These are phyloP conservation scores for Cordyceps farinosa DNA, from an alignment of 2,329 filamentous ascomycete species.

Conservation along the genomic window DNA sequence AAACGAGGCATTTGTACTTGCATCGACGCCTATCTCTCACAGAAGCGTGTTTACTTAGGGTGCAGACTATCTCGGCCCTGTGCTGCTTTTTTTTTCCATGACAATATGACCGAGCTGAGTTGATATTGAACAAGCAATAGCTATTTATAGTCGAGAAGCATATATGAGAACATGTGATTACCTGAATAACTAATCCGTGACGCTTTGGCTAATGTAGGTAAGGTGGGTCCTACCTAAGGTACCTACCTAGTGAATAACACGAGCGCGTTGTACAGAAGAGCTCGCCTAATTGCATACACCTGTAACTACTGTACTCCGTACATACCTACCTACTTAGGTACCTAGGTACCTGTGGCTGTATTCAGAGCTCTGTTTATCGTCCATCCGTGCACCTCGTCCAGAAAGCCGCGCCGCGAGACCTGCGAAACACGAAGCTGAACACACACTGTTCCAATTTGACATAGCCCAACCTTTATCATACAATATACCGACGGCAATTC, in stretches of 20 bases:
- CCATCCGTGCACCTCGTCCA: not conserved
- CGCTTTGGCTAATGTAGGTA: too few relatives aligned
- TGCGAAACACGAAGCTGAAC: not conserved
- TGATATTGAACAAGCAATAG: too few relatives aligned
- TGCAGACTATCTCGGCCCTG: too few relatives aligned
- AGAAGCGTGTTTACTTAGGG: too few relatives aligned
- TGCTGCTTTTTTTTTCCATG: not conserved
- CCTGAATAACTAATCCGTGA: too few relatives aligned
- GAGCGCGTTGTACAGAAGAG: not conserved
- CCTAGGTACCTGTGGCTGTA: not conserved
- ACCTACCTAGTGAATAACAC: too few relatives aligned
- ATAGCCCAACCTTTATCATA: not conserved
- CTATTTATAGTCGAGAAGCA: too few relatives aligned
- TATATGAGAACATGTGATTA: not conserved
- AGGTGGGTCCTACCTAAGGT: too few relatives aligned
- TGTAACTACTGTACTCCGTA: not conserved
- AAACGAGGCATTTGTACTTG: too few relatives aligned
- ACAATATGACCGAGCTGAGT: too few relatives aligned
- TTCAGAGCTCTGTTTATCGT: constrained; percentile 1
- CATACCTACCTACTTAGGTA: not conserved
- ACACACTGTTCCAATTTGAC: not conserved
- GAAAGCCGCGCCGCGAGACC: not conserved
- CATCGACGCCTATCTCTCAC: too few relatives aligned
- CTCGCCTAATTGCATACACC: constrained; percentile 15
- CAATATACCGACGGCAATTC: too few relatives aligned